Conservation (phyloP, 225 moss, liverwort and hornwort species). For the Antitrichia curtipendula region DNA sequence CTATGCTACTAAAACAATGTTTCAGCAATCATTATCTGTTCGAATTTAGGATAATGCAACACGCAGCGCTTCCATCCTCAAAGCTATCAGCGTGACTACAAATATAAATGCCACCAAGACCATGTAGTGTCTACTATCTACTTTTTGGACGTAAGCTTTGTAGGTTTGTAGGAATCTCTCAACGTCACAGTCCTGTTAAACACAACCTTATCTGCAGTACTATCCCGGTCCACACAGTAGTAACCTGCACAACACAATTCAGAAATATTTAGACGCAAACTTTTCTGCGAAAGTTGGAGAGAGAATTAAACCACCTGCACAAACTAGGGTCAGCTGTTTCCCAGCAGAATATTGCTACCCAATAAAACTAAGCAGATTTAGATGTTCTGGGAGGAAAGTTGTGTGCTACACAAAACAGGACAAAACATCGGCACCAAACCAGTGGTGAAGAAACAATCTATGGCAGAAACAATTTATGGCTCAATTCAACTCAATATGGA, state of each 20-base stretch:
- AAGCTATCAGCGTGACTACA: not conserved
- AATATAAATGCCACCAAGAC: not conserved
- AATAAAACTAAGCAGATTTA: not conserved
- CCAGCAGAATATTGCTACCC: not conserved
- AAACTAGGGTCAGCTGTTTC: not conserved
- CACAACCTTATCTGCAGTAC: constrained; percentile 45
- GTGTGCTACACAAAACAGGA: not conserved
- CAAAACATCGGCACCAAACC: not conserved
- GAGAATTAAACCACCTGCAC: not conserved
- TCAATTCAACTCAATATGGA: not conserved
- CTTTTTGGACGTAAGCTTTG: not conserved
- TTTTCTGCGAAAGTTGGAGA: not conserved
- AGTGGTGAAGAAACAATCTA: not conserved
- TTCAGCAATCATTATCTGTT: not conserved
- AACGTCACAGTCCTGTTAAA: constrained; percentile 94
- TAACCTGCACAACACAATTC: constrained; percentile 41
- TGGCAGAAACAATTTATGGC: not conserved
- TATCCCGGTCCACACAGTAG: constrained; percentile 70
- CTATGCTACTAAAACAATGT: not conserved
- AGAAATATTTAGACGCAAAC: not conserved
- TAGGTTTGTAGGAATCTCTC: constrained; percentile 68
- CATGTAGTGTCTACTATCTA: not conserved
- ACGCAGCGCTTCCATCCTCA: not conserved
- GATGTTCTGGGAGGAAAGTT: not conserved
- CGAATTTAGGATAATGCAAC: not conserved